Conservation (phyloP, 2,329 filamentous ascomycete species). For the Orbilia ellipsospora region DNA sequence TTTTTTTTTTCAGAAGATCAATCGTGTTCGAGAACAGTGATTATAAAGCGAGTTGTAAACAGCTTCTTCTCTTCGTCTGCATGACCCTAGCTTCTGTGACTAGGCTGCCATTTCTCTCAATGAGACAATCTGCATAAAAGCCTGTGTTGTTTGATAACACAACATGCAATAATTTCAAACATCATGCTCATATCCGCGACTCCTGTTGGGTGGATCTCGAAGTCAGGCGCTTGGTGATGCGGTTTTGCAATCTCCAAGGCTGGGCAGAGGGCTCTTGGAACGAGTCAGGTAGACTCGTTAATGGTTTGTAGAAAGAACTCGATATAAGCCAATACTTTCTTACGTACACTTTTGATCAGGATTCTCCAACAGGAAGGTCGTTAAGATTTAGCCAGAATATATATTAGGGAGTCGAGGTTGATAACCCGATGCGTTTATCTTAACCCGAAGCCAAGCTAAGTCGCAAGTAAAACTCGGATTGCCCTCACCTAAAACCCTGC, state of each 20-base stretch:
- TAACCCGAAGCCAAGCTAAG: too few relatives aligned
- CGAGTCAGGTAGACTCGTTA: slow-evolving; percentile 8
- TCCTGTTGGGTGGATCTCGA: slow-evolving; percentile 4
- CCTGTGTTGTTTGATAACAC: slow-evolving; percentile 29
- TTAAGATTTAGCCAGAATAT: not conserved
- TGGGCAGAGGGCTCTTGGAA: not conserved
- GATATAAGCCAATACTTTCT: slow-evolving; percentile 8
- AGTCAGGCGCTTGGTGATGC: not conserved
- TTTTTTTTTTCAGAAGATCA: too few relatives aligned
- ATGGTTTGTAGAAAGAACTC: not conserved
- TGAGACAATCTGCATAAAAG: not conserved
- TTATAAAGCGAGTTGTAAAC: slow-evolving; percentile 6
- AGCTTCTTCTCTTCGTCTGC: not conserved
- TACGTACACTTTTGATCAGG: not conserved
- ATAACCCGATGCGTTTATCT: too few relatives aligned
- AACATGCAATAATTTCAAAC: not conserved
- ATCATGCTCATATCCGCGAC: slow-evolving; percentile 20
- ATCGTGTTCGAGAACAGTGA: slow-evolving; percentile 5
- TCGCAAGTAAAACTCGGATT: too few relatives aligned
- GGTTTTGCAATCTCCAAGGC: slow-evolving; percentile 16
- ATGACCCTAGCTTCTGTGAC: not conserved
- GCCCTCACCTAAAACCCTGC: too few relatives aligned
- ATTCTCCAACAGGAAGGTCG: slow-evolving; percentile 34
- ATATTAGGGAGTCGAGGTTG: too few relatives aligned
- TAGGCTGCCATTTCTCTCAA: slow-evolving; percentile 22